phyloP scores from a whole-genome alignment of 352 stramenopile species.

The Globisporangium emineosum region DNA sequence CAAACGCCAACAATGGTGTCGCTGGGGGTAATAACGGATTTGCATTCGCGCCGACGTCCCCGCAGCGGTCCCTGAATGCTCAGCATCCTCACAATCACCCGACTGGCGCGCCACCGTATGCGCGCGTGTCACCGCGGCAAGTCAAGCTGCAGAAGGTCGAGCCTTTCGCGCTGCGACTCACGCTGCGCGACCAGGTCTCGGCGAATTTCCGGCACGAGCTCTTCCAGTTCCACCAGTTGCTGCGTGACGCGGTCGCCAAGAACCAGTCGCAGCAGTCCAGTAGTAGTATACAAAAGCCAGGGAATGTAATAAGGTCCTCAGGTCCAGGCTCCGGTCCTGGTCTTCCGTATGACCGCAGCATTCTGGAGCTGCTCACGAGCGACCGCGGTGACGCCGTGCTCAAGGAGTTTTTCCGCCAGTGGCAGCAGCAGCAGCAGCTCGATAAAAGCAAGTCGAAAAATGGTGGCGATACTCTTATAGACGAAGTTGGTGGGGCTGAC shows the following conservation, averaged over 20 bases:
- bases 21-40: not conserved
- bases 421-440: constrained; percentile 25
- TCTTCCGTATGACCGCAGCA: constrained; percentile 19
- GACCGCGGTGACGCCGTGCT: constrained; percentile 62
- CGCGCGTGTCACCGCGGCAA: constrained; percentile 26
- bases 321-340: not conserved
- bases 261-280: not conserved
- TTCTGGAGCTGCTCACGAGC: constrained; percentile 64
- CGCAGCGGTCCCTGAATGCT: constrained; percentile 6
- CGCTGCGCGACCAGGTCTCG: constrained; percentile 35
- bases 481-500: not conserved
- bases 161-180: constrained; percentile 5
- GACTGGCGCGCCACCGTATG: not conserved
- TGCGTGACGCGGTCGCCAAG: constrained; percentile 36
- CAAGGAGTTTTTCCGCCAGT: constrained; percentile 60
- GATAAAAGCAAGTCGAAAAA: not conserved
- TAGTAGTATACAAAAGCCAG: constrained; percentile 10
- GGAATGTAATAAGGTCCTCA: not conserved
- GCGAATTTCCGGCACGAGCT: constrained; percentile 56
- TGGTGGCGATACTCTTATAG: constrained; percentile 3
- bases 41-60: constrained; percentile 8
- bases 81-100: not conserved
- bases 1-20: not conserved
- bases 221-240: constrained; percentile 66
- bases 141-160: constrained; percentile 33